Base-by-base conservation (phyloP, 352 stramenopile genomes). In the Phytopythium cucurbitacearum region DNA sequence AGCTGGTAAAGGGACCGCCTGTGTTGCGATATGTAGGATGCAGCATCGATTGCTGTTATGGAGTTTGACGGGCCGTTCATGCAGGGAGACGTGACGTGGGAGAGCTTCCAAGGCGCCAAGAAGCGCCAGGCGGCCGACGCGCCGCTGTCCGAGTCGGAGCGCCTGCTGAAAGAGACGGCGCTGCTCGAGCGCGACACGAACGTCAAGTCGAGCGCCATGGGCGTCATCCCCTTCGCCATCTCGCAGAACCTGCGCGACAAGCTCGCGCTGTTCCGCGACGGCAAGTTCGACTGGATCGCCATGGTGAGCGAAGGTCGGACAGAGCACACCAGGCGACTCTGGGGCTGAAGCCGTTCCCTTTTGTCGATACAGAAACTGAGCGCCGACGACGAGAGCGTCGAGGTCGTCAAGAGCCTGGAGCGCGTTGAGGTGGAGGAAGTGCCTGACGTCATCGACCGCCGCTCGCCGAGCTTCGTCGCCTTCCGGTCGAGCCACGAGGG, bases 171-270 rank as follows among this genome's bases (percentile, higher is more conserved):
- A 56, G 85, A 93, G 64, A 77, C 80, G 38, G 74, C 82, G 39
- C 57, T 90, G 53, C 61, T 93, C 12, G 85, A 93, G 64, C 77
- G 83, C 46, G 80, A 93, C 51, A 91, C 83, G 42, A 91, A 83
- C 45, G 74, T 92, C 48, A 94, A 91, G 57, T 93, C 87, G 12
- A 95, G 75, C 12, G 89, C 89, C 12, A 95, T 97, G 87, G 74
- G 73, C 3, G 82, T 95, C 33, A 87, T 97, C 47, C 89, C 89
- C 0, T 97, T 97, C 54, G 69, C 64, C 48, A 79, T 95, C 48
- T 86, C 80, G 53, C 73, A 89, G 51, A 91, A 94, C 13, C 72
- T 95, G 55, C 72, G 69, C 38, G 75, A 92, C 51, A 88, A 94
- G 67, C 70, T 95, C 44, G 56, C 62, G 55, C 65, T 90, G 52